Evolutionary conservation across 805 yeast genomes (phyloP).

Genomic region (Tetrapisispora namnaoensis): DNA sequence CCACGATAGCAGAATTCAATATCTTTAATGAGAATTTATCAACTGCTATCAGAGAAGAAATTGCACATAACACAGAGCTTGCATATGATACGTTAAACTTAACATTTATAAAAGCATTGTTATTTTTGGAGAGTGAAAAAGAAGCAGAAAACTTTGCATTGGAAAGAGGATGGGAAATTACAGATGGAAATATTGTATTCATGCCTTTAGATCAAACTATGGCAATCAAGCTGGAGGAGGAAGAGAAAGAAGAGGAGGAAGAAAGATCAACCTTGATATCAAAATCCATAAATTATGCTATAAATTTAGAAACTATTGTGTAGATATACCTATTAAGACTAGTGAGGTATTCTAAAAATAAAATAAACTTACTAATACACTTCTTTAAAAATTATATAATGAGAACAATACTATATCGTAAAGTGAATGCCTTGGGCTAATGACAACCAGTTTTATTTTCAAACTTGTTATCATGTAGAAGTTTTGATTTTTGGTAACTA

Average conservation of each 20-base stretch:
- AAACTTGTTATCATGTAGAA: no score
- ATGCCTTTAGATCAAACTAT: conserved; percentile 22
- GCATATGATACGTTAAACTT: conserved; percentile 71
- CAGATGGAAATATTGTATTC: conserved; percentile 42
- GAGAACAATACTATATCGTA: no score
- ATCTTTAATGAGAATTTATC: conserved; percentile 68
- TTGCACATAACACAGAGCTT: conserved; percentile 71
- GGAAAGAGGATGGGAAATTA: conserved; percentile 49
- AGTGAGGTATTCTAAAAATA: no score
- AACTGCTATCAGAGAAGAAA: conserved; percentile 74
- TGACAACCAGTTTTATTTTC: no score
- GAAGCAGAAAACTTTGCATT: conserved; percentile 45
- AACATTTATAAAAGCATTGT: conserved; percentile 69
- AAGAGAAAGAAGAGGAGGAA: conserved; percentile 24
- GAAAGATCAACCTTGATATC: conserved; percentile 35
- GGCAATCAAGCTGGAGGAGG: conserved; percentile 25
- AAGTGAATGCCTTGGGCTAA: no score
- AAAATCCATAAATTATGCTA: conserved; percentile 77
- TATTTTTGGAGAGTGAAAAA: conserved; percentile 56
- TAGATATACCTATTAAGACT: conserved; percentile 24
- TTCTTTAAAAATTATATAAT: no score
- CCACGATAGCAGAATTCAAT: conserved; percentile 57
- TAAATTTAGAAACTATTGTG: conserved; percentile 85
- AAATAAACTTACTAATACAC: no score
- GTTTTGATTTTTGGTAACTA: no score